Conservation (phyloP, 2,329 filamentous ascomycete species). For the Diaporthe humulicola region DNA sequence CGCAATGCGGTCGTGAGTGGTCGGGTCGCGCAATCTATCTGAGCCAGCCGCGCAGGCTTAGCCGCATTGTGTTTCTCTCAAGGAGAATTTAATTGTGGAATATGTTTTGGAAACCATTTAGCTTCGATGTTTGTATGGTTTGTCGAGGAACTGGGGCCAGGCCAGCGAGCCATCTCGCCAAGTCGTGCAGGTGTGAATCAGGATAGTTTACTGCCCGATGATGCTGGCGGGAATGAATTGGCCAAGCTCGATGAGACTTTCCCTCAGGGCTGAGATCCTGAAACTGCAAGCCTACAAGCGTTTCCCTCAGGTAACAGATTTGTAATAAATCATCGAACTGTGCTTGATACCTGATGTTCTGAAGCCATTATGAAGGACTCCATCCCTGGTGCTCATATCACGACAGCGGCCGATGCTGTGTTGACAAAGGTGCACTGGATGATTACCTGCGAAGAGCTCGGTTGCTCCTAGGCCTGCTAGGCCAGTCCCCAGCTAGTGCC, state of each 20-base stretch:
- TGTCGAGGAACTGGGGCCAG: conserved; percentile 5
- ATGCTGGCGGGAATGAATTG: not conserved
- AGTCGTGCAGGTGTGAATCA: not conserved
- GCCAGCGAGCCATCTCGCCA: conserved; percentile 14
- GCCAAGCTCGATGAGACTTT: conserved; percentile 13
- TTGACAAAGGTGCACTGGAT: not conserved
- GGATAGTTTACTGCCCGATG: not conserved
- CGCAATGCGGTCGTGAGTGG: conserved; percentile 20
- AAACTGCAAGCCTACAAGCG: conserved; percentile 3
- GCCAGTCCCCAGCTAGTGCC: not conserved
- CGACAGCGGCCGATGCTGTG: not conserved
- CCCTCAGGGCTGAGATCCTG: not conserved
- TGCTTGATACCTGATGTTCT: conserved; percentile 7
- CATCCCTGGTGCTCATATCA: not conserved
- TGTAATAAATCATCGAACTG: not conserved
- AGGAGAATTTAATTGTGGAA: conserved; percentile 25
- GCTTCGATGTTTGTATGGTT: conserved; percentile 24
- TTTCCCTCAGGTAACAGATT: conserved; percentile 13
- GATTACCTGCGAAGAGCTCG: not conserved
- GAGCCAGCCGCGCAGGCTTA: conserved; percentile 27
- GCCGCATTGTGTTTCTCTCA: conserved; percentile 20
- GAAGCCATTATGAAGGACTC: conserved; percentile 2
- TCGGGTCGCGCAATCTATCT: conserved; percentile 26
- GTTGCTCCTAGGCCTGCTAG: not conserved
- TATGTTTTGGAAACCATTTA: conserved; percentile 6